A percentile compares a stretch with the other conserved stretches of the same genome.
These are phyloP conservation scores for Melanopsichium pennsylvanicum DNA, from an alignment of 1,284 basidiomycete species.

Conservation along the genomic window DNA sequence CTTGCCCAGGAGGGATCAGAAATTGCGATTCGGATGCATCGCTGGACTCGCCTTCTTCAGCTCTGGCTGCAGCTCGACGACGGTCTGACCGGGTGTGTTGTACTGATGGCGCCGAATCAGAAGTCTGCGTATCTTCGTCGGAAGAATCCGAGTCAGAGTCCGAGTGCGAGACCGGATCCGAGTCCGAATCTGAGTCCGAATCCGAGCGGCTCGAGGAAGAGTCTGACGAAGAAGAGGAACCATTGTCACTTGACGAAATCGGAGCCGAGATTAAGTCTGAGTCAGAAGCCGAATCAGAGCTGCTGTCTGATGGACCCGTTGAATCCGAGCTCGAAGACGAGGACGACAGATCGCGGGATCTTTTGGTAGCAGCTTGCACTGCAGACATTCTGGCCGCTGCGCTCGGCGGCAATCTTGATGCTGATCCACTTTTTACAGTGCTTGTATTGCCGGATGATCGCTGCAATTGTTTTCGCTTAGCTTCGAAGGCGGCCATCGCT, in stretches of 20 bases:
- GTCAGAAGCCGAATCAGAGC: neutral
- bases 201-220: too few species aligned
- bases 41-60: too few species aligned
- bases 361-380: too few species aligned
- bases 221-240: neutral
- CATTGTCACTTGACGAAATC: too few species aligned
- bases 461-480: slow-evolving; percentile 14
- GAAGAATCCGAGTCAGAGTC: slow-evolving; percentile 1
- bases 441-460: neutral
- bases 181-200: neutral
- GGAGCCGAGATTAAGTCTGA: too few species aligned
- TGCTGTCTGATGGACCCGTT: neutral
- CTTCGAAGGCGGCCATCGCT: slow-evolving; percentile 39
- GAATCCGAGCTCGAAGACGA: slow-evolving; percentile 1
- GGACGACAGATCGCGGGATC: neutral
- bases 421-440: neutral
- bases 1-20: slow-evolving; percentile 37
- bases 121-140: too few species aligned
- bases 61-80: neutral
- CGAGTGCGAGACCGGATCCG: neutral
- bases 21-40: too few species aligned
- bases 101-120: slow-evolving; percentile 22
- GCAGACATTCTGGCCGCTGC: neutral
- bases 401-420: too few species aligned
- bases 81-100: slow-evolving; percentile 4